These are phyloP conservation scores for Tranzscheliella williamsii DNA, from an alignment of 1,284 basidiomycete species.

Conservation along the genomic window DNA sequence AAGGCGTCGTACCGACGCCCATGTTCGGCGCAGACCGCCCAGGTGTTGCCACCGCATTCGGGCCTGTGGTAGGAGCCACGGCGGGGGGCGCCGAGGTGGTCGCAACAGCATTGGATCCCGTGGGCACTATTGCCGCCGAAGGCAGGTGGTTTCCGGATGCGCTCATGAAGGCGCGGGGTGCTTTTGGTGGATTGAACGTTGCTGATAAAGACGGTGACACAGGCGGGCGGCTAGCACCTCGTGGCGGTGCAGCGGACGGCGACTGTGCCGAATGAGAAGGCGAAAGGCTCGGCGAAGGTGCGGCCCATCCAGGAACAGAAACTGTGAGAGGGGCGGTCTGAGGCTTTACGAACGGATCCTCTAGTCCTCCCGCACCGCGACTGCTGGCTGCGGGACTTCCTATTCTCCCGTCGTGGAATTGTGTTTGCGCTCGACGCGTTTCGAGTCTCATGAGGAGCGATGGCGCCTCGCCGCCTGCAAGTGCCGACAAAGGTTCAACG, in stretches of 20 bases:
- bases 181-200: slow-evolving; percentile 32
- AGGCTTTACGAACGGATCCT: no score
- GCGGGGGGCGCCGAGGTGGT: neutral
- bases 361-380: no score
- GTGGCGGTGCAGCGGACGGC: slow-evolving; percentile 13
- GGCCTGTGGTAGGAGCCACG: neutral
- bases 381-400: no score
- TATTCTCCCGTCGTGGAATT: no score
- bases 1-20: neutral
- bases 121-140: neutral
- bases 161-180: slow-evolving; percentile 33
- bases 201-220: slow-evolving; percentile 14
- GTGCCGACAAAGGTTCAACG: no score
- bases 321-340: no score
- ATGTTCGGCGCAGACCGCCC: neutral
- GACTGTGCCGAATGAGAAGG: slow-evolving; percentile 9
- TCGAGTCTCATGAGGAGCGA: slow-evolving; percentile 16
- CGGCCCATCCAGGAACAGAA: no score
- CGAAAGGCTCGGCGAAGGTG: neutral
- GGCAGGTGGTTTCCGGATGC: slow-evolving; percentile 5
- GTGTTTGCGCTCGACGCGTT: slow-evolving; percentile 3
- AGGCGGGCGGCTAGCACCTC: slow-evolving; percentile 7
- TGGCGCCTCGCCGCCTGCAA: slow-evolving; percentile 8
- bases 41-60: neutral
- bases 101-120: slow-evolving; percentile 1